Conservation (phyloP, 306 rosid species). For the Quercus ilex region DNA sequence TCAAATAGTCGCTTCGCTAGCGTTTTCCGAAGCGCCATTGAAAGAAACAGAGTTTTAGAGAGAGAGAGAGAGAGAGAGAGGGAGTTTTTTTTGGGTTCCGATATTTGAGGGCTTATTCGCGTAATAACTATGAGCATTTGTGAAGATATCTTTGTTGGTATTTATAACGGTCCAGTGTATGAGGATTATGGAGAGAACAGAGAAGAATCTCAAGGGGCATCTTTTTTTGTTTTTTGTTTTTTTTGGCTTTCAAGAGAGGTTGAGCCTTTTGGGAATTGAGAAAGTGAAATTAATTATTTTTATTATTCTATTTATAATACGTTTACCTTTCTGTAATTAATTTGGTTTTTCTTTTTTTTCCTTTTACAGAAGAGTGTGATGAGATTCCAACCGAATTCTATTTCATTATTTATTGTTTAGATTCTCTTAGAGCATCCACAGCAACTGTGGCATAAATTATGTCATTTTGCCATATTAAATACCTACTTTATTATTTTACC, state of each 20-base stretch:
- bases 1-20: conserved; percentile 34
- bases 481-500: no score
- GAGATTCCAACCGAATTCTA: no score
- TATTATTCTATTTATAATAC: no score
- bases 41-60: background rate
- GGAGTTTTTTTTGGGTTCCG: background rate
- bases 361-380: no score
- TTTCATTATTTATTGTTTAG: no score
- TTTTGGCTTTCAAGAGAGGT: background rate
- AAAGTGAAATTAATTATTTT: background rate
- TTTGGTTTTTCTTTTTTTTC: background rate
- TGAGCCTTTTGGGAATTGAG: background rate
- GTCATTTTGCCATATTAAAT: no score
- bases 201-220: background rate
- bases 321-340: background rate
- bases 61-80: background rate
- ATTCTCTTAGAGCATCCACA: no score
- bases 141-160: background rate
- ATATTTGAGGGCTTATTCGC: background rate
- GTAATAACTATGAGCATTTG: background rate
- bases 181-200: conserved; percentile 12
- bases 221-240: background rate
- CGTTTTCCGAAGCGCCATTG: conserved; percentile 68
- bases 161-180: conserved; percentile 26
- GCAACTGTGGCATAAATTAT: no score